Evolutionary conservation across 805 yeast species (phyloP).

Genomic region (Suhomyces prunicola): DNA sequence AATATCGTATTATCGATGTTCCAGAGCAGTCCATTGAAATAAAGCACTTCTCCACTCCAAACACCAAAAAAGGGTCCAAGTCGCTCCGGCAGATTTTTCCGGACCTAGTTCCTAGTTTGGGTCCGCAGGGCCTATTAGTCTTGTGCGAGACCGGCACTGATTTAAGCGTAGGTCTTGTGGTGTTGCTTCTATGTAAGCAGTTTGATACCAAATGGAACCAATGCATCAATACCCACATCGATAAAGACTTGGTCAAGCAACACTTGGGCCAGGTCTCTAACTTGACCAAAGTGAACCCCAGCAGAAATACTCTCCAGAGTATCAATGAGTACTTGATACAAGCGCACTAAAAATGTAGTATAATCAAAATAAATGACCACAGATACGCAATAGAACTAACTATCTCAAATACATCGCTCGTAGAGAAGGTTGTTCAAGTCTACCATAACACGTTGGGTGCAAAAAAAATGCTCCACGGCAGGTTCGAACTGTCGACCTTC

Average conservation of each 20-base stretch:
- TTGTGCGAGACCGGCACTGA: constrained; percentile 67
- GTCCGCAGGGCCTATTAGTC: constrained; percentile 30
- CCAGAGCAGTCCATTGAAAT: constrained; percentile 8
- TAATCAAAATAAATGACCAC: not conserved
- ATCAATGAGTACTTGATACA: constrained; percentile 54
- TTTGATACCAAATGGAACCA: constrained; percentile 43
- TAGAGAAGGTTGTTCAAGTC: too few relatives aligned
- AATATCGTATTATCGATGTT: constrained; percentile 6
- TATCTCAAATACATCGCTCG: too few relatives aligned
- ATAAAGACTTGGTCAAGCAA: constrained; percentile 53
- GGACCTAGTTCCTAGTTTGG: constrained; percentile 29
- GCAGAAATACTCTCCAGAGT: constrained; percentile 73
- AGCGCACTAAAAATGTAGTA: not conserved
- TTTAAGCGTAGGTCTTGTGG: constrained; percentile 57
- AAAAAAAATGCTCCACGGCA: constrained; percentile 33
- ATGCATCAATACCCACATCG: constrained; percentile 18
- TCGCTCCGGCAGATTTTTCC: constrained; percentile 50
- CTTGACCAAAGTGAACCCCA: constrained; percentile 61
- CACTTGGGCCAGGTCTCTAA: constrained; percentile 52
- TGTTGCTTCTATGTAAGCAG: constrained; percentile 48
- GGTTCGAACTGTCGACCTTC: constrained; percentile 42
- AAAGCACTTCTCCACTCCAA: constrained; percentile 17
- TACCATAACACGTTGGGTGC: not conserved
- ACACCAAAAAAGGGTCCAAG: constrained; percentile 66
- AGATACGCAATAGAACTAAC: too few relatives aligned